A percentile compares a stretch with the other conserved stretches of the same genome.
Evolutionary conservation across 805 yeast species (phyloP).

Genomic region (Yamadazyma sp.): DNA sequence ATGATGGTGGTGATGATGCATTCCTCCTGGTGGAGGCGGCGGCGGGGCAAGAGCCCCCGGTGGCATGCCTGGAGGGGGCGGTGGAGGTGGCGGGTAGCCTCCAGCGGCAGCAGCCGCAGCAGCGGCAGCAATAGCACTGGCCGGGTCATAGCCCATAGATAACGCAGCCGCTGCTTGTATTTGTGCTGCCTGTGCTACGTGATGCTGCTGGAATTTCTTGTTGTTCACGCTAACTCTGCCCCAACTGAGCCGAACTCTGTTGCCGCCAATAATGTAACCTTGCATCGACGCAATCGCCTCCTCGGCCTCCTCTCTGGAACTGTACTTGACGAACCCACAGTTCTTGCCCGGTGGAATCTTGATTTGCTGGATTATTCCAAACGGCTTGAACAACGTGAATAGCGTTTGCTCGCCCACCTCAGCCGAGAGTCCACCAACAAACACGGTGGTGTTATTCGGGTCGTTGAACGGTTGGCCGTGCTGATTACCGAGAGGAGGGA

Average conservation of each 20-base stretch:
- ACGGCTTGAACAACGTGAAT: constrained; percentile 63
- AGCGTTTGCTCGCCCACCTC: constrained; percentile 63
- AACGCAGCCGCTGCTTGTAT: constrained; percentile 39
- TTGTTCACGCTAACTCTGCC: constrained; percentile 54
- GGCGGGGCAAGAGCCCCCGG: constrained; percentile 11
- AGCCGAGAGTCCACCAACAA: constrained; percentile 72
- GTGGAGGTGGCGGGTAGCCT: constrained; percentile 19
- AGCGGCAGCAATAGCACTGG: constrained; percentile 29
- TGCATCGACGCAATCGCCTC: constrained; percentile 84
- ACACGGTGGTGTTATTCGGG: constrained; percentile 71
- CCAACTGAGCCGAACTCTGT: constrained; percentile 84
- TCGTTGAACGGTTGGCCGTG: constrained; percentile 40
- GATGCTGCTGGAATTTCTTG: constrained; percentile 33
- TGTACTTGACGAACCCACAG: constrained; percentile 86
- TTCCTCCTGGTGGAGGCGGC: background rate
- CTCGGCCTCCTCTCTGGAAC: constrained; percentile 79
- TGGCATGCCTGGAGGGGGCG: constrained; percentile 9
- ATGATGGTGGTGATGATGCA: constrained; percentile 4
- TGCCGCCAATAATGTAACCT: constrained; percentile 84
- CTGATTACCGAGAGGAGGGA: constrained; percentile 1
- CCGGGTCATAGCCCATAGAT: constrained; percentile 41
- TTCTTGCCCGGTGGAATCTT: constrained; percentile 80
- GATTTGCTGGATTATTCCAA: constrained; percentile 67
- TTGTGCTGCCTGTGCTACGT: constrained; percentile 34
- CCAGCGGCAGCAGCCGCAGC: constrained; percentile 18